A percentile compares a stretch with the other conserved stretches of the same genome.
phyloP scores from a whole-genome alignment of 768 basidiomycete species.

The Psilocybe subaeruginosa region DNA sequence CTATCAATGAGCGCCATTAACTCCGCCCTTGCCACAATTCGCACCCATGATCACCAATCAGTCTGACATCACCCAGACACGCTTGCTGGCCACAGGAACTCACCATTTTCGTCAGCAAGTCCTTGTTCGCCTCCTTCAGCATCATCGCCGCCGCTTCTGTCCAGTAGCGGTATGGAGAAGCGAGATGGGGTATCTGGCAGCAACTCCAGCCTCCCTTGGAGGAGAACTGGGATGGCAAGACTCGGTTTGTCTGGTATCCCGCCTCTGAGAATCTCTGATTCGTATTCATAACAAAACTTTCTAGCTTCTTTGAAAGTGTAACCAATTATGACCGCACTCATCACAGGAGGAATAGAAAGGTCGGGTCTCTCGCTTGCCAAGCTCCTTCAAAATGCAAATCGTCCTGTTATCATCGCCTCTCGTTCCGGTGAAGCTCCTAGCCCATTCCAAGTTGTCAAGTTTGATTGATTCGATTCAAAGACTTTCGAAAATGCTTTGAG shows the following conservation, averaged over 20 bases:
- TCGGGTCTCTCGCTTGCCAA: neutral
- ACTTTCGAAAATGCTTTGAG: neutral
- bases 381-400: neutral
- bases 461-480: neutral
- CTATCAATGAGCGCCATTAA: slow-evolving; percentile 18
- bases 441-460: neutral
- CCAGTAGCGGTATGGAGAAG: slow-evolving; percentile 15
- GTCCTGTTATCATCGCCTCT: neutral
- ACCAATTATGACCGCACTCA: neutral
- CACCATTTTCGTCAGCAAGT: slow-evolving; percentile 13
- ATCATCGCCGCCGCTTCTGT: slow-evolving; percentile 18
- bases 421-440: neutral
- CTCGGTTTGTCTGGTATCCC: slow-evolving; percentile 13
- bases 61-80: slow-evolving; percentile 13
- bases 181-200: slow-evolving; percentile 19
- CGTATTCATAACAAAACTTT: neutral
- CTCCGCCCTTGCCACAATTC: slow-evolving; percentile 15
- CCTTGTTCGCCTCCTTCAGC: slow-evolving; percentile 16
- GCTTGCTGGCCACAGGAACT: slow-evolving; percentile 19
- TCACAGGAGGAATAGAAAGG: neutral
- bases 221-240: slow-evolving; percentile 16
- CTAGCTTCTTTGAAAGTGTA: slow-evolving; percentile 11
- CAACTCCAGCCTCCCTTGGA: slow-evolving; percentile 17
- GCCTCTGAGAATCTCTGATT: neutral
- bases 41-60: slow-evolving; percentile 20